Percentiles rank a stretch among this genome's conserved stretches.
Conservation (phyloP, 1,139 yeast species). For the Sugiyamaella novakii region DNA sequence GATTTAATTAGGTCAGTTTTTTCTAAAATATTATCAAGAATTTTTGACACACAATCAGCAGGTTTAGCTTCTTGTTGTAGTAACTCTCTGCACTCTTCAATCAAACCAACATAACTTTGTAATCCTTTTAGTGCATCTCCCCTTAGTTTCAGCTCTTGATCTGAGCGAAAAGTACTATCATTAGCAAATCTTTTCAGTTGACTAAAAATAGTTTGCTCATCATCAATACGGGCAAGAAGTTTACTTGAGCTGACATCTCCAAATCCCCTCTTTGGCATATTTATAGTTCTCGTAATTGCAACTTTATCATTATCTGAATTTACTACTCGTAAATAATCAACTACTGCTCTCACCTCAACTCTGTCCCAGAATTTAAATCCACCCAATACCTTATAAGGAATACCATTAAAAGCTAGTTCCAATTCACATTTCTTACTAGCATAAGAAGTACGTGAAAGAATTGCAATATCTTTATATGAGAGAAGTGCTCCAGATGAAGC, state of each 20-base stretch:
- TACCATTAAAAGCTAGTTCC: conserved; percentile 53
- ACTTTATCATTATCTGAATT: conserved; percentile 59
- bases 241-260: conserved; percentile 58
- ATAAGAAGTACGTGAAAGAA: conserved; percentile 65
- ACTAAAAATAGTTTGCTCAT: conserved; percentile 15
- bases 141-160: conserved; percentile 10
- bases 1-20: conserved; percentile 17
- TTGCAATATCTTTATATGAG: conserved; percentile 61
- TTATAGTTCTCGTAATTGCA: conserved; percentile 60
- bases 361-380: conserved; percentile 83
- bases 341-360: conserved; percentile 61
- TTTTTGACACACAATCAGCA: conserved; percentile 3
- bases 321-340: conserved; percentile 66
- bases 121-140: conserved; percentile 27
- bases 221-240: conserved; percentile 18
- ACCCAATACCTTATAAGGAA: conserved; percentile 68
- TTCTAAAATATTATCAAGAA: conserved; percentile 18
- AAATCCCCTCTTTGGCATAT: conserved; percentile 67
- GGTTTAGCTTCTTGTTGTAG: conserved; percentile 22
- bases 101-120: conserved; percentile 39
- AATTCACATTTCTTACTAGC: conserved; percentile 64
- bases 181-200: conserved; percentile 19
- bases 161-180: conserved; percentile 2
- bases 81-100: conserved; percentile 40
- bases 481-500: conserved; percentile 37